Conservation (phyloP, 2,329 filamentous ascomycete species). For the Erysiphe pulchra region DNA sequence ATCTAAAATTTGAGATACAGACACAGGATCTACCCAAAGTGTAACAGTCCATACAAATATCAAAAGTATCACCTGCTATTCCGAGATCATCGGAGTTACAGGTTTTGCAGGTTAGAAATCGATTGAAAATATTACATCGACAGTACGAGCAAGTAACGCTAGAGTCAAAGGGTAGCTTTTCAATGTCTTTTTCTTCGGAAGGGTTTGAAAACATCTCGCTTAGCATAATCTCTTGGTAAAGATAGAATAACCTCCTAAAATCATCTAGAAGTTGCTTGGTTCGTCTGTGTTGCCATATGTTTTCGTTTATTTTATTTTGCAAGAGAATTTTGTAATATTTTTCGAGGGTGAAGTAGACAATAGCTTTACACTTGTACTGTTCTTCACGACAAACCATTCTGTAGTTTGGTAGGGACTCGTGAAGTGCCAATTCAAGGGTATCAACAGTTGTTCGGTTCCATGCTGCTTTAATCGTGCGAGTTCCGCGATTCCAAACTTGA, state of each 20-base stretch:
- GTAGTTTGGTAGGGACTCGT: conserved; percentile 70
- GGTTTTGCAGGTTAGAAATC: conserved; percentile 74
- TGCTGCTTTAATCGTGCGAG: conserved; percentile 85
- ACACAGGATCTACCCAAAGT: conserved; percentile 87
- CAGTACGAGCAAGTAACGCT: conserved; percentile 93
- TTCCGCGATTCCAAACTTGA: conserved; percentile 95
- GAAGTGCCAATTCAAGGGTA: conserved; percentile 62
- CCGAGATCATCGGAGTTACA: conserved; percentile 44
- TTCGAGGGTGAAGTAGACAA: conserved; percentile 63
- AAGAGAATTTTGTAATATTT: conserved; percentile 46
- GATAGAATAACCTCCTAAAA: conserved; percentile 52
- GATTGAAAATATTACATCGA: conserved; percentile 87
- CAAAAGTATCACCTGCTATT: conserved; percentile 66
- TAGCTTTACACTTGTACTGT: conserved; percentile 96
- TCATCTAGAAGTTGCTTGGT: conserved; percentile 53
- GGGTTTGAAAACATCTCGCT: conserved; percentile 59
- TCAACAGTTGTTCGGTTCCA: conserved; percentile 93
- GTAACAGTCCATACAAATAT: conserved; percentile 96
- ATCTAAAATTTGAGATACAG: conserved; percentile 63
- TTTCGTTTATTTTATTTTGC: conserved; percentile 20
- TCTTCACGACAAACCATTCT: conserved; percentile 86
- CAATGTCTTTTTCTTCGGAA: conserved; percentile 38
- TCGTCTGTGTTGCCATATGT: conserved; percentile 17
- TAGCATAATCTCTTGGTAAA: conserved; percentile 57
- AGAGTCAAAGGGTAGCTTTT: conserved; percentile 62